Evolutionary conservation across 2,329 filamentous ascomycete species (phyloP).

Genomic region (Aspergillus thermomutatus): DNA sequence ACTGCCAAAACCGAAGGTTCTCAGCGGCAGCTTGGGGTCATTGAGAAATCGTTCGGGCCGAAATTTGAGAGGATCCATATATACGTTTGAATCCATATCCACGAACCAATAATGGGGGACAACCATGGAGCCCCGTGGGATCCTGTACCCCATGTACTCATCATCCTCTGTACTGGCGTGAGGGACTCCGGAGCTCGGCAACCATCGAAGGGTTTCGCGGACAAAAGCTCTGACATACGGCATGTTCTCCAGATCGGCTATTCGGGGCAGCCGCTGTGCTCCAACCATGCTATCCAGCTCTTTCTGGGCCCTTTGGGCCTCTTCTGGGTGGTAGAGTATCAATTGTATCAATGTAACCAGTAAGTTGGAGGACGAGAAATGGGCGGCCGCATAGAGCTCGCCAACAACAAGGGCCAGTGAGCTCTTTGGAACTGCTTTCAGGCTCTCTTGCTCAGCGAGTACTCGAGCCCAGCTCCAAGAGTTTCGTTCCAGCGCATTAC

Average conservation of each 20-base stretch:
- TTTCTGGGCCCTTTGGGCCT: slow-evolving; percentile 35
- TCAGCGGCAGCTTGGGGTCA: slow-evolving; percentile 51
- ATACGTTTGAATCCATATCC: slow-evolving; percentile 38
- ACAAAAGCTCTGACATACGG: slow-evolving; percentile 30
- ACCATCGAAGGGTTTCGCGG: slow-evolving; percentile 33
- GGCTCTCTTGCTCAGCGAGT: no score
- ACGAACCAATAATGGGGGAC: slow-evolving; percentile 43
- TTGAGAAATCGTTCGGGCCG: slow-evolving; percentile 37
- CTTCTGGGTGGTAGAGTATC: slow-evolving; percentile 25
- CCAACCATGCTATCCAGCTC: slow-evolving; percentile 32
- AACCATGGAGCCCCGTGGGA: slow-evolving; percentile 47
- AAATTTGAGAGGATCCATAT: slow-evolving; percentile 36
- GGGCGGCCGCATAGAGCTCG: no score
- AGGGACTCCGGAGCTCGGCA: slow-evolving; percentile 41
- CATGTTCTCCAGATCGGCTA: slow-evolving; percentile 25
- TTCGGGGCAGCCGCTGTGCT: slow-evolving; percentile 24
- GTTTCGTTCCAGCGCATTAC: background rate
- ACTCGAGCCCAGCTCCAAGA: background rate
- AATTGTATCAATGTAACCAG: slow-evolving; percentile 2
- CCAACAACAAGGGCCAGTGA: no score
- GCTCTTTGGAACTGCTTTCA: no score
- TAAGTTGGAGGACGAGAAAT: background rate
- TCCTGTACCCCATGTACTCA: slow-evolving; percentile 44
- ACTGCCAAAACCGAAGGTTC: slow-evolving; percentile 56
- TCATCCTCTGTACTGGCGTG: slow-evolving; percentile 47